These are phyloP conservation scores for Suhomyces yuchorum DNA, from an alignment of 1,139 yeast genomes.

Conservation along the genomic window DNA sequence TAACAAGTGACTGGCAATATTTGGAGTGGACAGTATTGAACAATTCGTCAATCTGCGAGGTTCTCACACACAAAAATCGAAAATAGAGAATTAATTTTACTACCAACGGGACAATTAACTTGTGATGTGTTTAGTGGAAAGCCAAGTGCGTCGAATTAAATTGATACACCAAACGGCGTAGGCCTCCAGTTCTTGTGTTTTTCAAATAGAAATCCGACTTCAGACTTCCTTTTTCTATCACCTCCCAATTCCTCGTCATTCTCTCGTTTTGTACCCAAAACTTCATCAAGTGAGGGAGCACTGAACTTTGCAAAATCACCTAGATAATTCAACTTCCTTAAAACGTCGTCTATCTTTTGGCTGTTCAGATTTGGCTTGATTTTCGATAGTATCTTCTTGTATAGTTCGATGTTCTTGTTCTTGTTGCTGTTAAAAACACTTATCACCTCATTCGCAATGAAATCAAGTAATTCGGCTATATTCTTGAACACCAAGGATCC, in stretches of 20 bases:
- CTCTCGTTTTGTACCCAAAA: slow-evolving; percentile 19
- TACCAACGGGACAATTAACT: too few species aligned
- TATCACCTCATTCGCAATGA: slow-evolving; percentile 7
- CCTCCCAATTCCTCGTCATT: slow-evolving; percentile 8
- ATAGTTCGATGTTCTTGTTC: slow-evolving; percentile 8
- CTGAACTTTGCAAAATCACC: slow-evolving; percentile 18
- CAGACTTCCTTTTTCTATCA: slow-evolving; percentile 14
- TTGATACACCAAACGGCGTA: slow-evolving; percentile 45
- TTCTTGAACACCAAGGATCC: slow-evolving; percentile 3
- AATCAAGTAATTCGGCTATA: slow-evolving; percentile 10
- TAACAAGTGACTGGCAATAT: too few species aligned
- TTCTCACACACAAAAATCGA: too few species aligned
- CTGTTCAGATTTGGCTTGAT: background rate
- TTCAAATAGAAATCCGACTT: slow-evolving; percentile 27
- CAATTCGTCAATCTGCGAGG: too few species aligned
- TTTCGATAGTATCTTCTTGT: slow-evolving; percentile 4
- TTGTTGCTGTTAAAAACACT: slow-evolving; percentile 6
- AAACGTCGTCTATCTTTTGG: slow-evolving; percentile 7
- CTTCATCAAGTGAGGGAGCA: slow-evolving; percentile 28
- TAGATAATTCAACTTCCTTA: slow-evolving; percentile 12
- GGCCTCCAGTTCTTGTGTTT: slow-evolving; percentile 41
- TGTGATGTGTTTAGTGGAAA: too few species aligned
- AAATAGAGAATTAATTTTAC: too few species aligned
- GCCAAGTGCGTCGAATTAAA: too few species aligned
- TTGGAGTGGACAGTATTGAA: too few species aligned